Base-by-base conservation (phyloP, 1,284 basidiomycete genomes). In the Apiotrichum porosum region DNA sequence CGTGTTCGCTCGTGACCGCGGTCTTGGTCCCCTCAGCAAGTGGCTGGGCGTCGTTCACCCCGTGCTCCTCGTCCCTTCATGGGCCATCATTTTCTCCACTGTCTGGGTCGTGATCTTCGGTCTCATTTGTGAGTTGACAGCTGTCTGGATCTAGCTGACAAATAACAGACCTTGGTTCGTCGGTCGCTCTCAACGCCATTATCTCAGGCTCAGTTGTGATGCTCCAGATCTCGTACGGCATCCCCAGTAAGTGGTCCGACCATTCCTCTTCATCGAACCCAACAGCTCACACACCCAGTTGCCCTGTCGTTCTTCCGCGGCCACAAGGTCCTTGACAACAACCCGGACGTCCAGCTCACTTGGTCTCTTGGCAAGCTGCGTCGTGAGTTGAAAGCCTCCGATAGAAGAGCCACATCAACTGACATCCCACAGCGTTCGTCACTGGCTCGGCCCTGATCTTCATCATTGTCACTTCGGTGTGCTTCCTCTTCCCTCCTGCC, bases 1-100 rank as follows among this genome's bases (percentile, higher is more conserved):
- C 75, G 79, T 80, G 32, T 85, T 86, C 54, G 83, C 83, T 0
- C 76, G 83, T 0, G 84, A 86, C 69, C 75, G 75, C 45, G 83
- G 82, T 3, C 75, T 85, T 19, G 56, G 47, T 13, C 82, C 80
- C 2, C 77, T 83, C 50, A 77, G 79, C 26, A 40, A 41, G 2
- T 65, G 73, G 46, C 81, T 84, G 62, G 69, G 78, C 2, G 68
- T 66, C 26, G 72, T 83, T 45, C 77, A 79, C 56, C 47, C 51
- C 9, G 28, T 4, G 10, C 47, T 52, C 42, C 18, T 39, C 8
- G 46, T 46, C 12, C 51, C 51, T 2, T 9, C 9, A 6, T 42
- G 41, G 35, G 57, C 61, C 33, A 54, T 70, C 40, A 57, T 72
- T 32, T 72, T 70, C 37, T 24, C 49, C 49, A 12, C 80, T 1